Conservation (phyloP, 2,329 filamentous ascomycete species). For the Talaromyces amestolkiae region DNA sequence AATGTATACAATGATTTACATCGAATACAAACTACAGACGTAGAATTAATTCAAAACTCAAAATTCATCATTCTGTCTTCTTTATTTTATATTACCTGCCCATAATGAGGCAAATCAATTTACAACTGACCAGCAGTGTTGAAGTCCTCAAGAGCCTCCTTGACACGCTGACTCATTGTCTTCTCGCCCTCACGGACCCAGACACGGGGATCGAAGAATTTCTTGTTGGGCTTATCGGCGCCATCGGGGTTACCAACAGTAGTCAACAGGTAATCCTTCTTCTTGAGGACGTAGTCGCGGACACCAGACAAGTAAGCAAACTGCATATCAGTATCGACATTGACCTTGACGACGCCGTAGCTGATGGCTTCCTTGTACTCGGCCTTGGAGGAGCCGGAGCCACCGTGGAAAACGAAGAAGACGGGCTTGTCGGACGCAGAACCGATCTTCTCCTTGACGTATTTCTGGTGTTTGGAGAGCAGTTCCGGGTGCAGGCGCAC, state of each 20-base stretch:
- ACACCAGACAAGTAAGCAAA: constrained; percentile 90
- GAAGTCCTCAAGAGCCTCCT: constrained; percentile 85
- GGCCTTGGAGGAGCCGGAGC: constrained; percentile 83
- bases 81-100: neutral
- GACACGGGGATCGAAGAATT: constrained; percentile 84
- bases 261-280: constrained; percentile 88
- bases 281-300: constrained; percentile 88
- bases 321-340: constrained; percentile 97
- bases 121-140: constrained; percentile 78
- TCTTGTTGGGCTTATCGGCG: constrained; percentile 99
- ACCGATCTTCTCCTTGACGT: constrained; percentile 76
- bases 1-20: neutral
- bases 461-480: constrained; percentile 92
- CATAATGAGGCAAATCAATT: constrained; percentile 27
- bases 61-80: constrained; percentile 1
- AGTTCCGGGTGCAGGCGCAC: constrained; percentile 96
- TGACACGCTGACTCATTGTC: constrained; percentile 82
- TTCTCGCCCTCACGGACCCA: constrained; percentile 95
- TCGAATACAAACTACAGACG: neutral
- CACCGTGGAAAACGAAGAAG: constrained; percentile 99
- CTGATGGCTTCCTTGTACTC: constrained; percentile 87
- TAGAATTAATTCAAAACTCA: neutral
- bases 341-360: constrained; percentile 98
- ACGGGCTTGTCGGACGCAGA: constrained; percentile 76
- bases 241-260: constrained; percentile 95